Evolutionary conservation across 306 rosid genomes (phyloP), one percentile per base, ranked within the genome.

Genomic region (Luffa acutangula): DNA sequence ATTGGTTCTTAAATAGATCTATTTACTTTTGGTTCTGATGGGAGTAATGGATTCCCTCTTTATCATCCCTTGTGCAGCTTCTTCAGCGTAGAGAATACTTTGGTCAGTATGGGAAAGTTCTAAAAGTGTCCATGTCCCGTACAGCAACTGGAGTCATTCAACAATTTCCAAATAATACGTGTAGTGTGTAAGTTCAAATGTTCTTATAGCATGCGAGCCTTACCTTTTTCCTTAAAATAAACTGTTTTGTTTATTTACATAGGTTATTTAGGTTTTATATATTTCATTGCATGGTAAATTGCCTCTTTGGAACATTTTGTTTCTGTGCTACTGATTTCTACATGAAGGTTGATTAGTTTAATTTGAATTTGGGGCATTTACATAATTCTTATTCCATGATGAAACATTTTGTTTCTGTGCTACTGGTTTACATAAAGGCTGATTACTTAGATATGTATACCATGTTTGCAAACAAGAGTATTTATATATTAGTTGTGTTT

Each of bases 51-150:
- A 75, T 77, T 65, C 51, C 48, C n/a, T 82, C 33, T 76, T 76
- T 64, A 18, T 54, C 78, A 77, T 73, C 42, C 59, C 58, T 79
- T 70, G 33, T 84, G 86, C 90, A 96, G 99, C 91, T 93, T 84
- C 94, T 96, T 73, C 97, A 96, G 82, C 89, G 81, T 34, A 85
- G 88, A 49, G 99, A 96, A 79, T 96, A 96, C 81, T 96, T 96
- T 90, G 92, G 93, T 86, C 99, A 93, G 89, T 96, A 96, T 85
- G 99, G 99, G 78, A 93, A 93, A 91, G 98, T 96, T 83, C 86
- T 91, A 73, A 96, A 96, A 87, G 99, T 96, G 57, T 96, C 99
- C 4, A 96, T 96, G 98, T 93, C 98, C 70, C 92, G 99, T 82
- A 96, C 99, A 0, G 93, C 99, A 37, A 88, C 97, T 84, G 99